Conservation (phyloP, 495 filamentous ascomycete species). For the Penicillium taxi region DNA sequence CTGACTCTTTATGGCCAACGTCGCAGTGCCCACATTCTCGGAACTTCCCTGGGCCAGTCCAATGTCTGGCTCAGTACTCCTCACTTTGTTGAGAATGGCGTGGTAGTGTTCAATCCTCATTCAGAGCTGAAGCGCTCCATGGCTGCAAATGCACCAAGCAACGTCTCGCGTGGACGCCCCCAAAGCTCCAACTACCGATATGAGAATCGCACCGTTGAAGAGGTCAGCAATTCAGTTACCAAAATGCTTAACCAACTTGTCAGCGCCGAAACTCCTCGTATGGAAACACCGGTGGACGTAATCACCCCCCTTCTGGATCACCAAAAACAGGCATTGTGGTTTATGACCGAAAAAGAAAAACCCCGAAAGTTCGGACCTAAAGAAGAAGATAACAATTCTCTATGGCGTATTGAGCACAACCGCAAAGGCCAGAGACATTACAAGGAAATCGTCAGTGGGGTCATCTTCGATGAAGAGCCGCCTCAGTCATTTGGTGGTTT, state of each 20-base stretch:
- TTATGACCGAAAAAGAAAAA: conserved; percentile 76
- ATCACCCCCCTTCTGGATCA: conserved; percentile 69
- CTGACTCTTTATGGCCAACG: conserved; percentile 76
- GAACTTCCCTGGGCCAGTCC: conserved; percentile 53
- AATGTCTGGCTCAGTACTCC: conserved; percentile 60
- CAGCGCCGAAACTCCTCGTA: conserved; percentile 64
- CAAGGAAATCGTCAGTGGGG: conserved; percentile 76
- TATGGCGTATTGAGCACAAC: conserved; percentile 56
- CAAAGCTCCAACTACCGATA: conserved; percentile 29
- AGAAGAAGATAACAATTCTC: conserved; percentile 55
- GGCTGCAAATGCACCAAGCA: conserved; percentile 14
- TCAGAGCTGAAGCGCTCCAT: conserved; percentile 35
- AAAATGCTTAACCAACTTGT: conserved; percentile 81
- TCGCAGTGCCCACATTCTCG: conserved; percentile 54
- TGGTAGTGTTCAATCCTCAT: conserved; percentile 64
- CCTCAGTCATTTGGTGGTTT: conserved; percentile 74
- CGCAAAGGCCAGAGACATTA: conserved; percentile 52
- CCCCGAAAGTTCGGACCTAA: conserved; percentile 46
- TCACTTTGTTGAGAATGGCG: conserved; percentile 52
- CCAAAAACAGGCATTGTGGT: conserved; percentile 85
- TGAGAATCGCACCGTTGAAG: conserved; percentile 63
- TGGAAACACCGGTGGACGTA: conserved; percentile 55
- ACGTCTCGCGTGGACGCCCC: conserved; percentile 14
- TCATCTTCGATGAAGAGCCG: conserved; percentile 54
- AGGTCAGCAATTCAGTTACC: conserved; percentile 74